Evolutionary conservation across 495 filamentous ascomycete genomes (phyloP).

Genomic region (Daldinia decipiens): DNA sequence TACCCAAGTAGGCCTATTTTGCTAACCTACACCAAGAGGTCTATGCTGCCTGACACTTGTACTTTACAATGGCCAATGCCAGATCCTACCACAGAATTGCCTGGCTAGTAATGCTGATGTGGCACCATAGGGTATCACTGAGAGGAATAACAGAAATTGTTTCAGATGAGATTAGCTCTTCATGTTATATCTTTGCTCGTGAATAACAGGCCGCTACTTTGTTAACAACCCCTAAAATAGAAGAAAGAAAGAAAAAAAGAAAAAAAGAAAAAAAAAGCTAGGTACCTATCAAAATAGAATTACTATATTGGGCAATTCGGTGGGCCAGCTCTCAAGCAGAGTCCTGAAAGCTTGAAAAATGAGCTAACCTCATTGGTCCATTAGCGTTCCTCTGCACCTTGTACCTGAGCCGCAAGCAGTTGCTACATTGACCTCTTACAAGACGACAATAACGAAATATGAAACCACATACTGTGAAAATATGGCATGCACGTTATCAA

Average conservation of each 20-base stretch:
- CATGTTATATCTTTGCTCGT: neutral
- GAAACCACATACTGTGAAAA: constrained; percentile 5
- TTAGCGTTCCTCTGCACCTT: constrained; percentile 13
- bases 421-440: constrained; percentile 18
- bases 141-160: neutral
- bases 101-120: neutral
- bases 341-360: neutral
- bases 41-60: neutral
- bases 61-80: neutral
- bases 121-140: neutral
- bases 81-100: neutral
- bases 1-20: neutral
- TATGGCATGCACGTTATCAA: neutral
- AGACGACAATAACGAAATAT: constrained; percentile 17
- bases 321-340: constrained; percentile 10
- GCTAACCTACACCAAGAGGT: neutral
- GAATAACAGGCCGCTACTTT: neutral
- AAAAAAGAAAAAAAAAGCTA: neutral
- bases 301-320: constrained; percentile 23
- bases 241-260: neutral
- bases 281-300: neutral
- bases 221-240: neutral
- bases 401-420: constrained; percentile 38
- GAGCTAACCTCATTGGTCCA: constrained; percentile 28
- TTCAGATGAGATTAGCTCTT: neutral